Base-by-base conservation (phyloP, 73 alveolate species). In the Paramecium pentaurelia region DNA sequence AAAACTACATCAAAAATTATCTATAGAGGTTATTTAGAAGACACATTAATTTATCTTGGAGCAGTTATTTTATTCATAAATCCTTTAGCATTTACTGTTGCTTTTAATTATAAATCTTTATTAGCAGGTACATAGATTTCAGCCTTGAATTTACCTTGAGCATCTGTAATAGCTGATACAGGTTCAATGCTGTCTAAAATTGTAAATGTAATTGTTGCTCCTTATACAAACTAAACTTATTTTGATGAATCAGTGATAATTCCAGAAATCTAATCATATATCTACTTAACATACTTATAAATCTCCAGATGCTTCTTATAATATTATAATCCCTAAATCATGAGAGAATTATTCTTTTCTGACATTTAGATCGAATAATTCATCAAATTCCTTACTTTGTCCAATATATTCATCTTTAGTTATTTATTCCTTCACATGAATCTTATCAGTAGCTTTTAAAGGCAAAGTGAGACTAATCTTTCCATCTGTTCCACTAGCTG, bases 301-400 rank as follows among this genome's bases (percentile, higher is more conserved):
- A 64, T 64, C 84, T 32, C 84, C 84, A 3, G 84, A 64, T 64
- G 84, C 84, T 34, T 64, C 84, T 64, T 64, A 64, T 28, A 64
- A 64, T 64, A 25, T 64, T 1, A 64, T 64, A 3, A 34, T 64
- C 6, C 84, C 84, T n/a, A 64, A 28, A 64, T 64, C 84, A 64
- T 64, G 84, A 64, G 49, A 28, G 47, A 32, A 64, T 64, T 28
- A 28, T 4, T 64, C 84, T 28, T 64, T 64, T 64, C 25, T 64
- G 4, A 64, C 84, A 64, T 64, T 64, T 3, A 64, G 25, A 64
- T 64, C 84, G 28, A 64, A 64, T 7, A 28, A 2, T 27, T 64
- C 42, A 64, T 64, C 84, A 64, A 64, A 64, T 64, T 64, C 42
- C 6, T 34, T 6, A 12, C 27, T 34, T 11, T 64, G 12, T 32